phyloP scores from a whole-genome alignment of 805 yeast species.

The Ogataea trehalophila region DNA sequence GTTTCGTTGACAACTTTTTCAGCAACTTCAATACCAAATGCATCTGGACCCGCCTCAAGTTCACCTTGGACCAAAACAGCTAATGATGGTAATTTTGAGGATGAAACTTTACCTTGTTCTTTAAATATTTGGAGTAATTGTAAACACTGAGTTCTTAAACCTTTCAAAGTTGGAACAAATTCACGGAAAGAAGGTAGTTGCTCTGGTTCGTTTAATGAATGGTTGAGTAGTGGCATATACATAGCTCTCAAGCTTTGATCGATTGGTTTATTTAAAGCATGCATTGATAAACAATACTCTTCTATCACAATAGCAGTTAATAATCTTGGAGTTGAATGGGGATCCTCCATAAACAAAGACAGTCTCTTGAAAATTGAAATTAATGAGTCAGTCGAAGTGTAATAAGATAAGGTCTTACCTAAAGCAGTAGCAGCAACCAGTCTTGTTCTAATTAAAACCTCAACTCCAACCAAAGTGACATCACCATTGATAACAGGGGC shows the following conservation, averaged over 20 bases:
- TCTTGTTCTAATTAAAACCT: constrained; percentile 69
- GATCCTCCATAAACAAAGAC: constrained; percentile 43
- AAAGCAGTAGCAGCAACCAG: constrained; percentile 69
- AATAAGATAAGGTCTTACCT: constrained; percentile 58
- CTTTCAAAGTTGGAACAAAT: constrained; percentile 77
- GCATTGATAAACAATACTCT: constrained; percentile 48
- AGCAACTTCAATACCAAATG: constrained; percentile 78
- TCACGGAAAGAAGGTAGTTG: constrained; percentile 65
- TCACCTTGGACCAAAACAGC: constrained; percentile 95
- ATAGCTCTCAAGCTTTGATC: constrained; percentile 2
- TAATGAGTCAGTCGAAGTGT: constrained; percentile 36
- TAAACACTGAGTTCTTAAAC: constrained; percentile 82
- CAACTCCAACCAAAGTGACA: constrained; percentile 75
- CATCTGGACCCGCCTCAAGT: constrained; percentile 88
- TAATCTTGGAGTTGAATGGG: constrained; percentile 78
- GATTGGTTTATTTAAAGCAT: constrained; percentile 13
- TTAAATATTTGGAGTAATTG: constrained; percentile 75
- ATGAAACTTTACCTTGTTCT: constrained; percentile 69
- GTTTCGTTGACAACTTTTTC: constrained; percentile 59
- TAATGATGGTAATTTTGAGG: constrained; percentile 68
- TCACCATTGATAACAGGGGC: constrained; percentile 92
- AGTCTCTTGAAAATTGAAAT: constrained; percentile 35
- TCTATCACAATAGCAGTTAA: constrained; percentile 64
- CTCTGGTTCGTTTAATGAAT: constrained; percentile 38
- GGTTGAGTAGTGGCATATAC: constrained; percentile 24